A percentile compares a stretch with the other conserved stretches of the same genome.
Conservation (phyloP, 192 early-diverging fungal species). For the Coemansia aciculifera region DNA sequence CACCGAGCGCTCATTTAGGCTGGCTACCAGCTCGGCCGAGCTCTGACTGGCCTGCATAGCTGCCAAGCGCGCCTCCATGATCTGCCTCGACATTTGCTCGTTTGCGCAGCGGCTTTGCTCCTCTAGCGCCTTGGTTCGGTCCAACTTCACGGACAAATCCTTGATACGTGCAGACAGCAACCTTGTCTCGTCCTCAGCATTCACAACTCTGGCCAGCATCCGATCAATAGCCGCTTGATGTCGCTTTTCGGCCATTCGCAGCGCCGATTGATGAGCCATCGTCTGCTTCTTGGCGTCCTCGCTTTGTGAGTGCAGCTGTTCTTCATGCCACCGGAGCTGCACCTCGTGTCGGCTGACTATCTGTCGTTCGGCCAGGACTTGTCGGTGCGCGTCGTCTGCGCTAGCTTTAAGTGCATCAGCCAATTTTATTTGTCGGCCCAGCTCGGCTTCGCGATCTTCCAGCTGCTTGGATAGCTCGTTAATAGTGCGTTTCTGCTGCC, state of each 20-base stretch:
- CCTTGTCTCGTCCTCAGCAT: slow-evolving; percentile 18
- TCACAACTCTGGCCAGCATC: slow-evolving; percentile 15
- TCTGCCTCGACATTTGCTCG: slow-evolving; percentile 7
- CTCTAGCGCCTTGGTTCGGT: not conserved
- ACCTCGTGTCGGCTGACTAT: slow-evolving; percentile 4
- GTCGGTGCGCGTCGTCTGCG: slow-evolving; percentile 23
- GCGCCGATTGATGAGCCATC: slow-evolving; percentile 15
- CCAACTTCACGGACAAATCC: slow-evolving; percentile 27
- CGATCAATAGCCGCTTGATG: slow-evolving; percentile 17
- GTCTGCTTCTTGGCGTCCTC: slow-evolving; percentile 10
- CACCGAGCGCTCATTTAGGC: slow-evolving; percentile 18
- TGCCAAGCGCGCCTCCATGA: slow-evolving; percentile 19
- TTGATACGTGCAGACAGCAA: slow-evolving; percentile 11
- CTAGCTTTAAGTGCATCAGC: slow-evolving; percentile 17
- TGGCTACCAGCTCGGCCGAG: slow-evolving; percentile 15
- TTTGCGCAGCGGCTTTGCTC: slow-evolving; percentile 8
- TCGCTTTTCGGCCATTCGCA: slow-evolving; percentile 18
- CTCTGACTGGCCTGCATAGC: slow-evolving; percentile 6
- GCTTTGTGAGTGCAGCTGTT: slow-evolving; percentile 21
- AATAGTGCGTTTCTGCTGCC: slow-evolving; percentile 35
- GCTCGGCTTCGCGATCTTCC: slow-evolving; percentile 27
- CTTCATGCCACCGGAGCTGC: slow-evolving; percentile 27
- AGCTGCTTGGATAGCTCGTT: slow-evolving; percentile 29
- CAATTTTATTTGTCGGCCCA: slow-evolving; percentile 13
- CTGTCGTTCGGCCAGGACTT: slow-evolving; percentile 10